Evolutionary conservation across 139 green algal genomes (phyloP).

Genomic region (Picochlorum sp.): DNA sequence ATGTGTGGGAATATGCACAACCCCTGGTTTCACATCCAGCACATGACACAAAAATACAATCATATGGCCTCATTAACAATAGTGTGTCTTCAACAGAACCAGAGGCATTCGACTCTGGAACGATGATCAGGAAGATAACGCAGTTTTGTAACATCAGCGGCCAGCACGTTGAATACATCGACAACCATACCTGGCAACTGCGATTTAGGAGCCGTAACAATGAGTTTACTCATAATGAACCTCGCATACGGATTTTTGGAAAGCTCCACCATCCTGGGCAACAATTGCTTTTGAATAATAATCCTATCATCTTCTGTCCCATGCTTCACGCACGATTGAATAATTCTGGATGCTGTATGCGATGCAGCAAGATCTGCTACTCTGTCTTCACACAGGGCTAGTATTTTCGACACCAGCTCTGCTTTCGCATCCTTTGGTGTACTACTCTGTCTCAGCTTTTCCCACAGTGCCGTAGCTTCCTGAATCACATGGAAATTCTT

Average conservation of each 20-base stretch:
- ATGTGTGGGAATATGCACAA: neutral
- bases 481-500: conserved; percentile 34
- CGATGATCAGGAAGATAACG: conserved; percentile 55
- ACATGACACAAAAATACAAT: neutral
- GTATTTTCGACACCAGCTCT: conserved; percentile 44
- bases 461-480: conserved; percentile 40
- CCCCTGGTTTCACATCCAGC: conserved; percentile 45
- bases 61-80: conserved; percentile 19
- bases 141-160: conserved; percentile 51
- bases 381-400: conserved; percentile 49
- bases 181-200: conserved; percentile 43
- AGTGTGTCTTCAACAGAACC: conserved; percentile 16
- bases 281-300: conserved; percentile 56
- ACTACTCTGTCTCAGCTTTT: conserved; percentile 50
- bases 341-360: conserved; percentile 67
- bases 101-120: too few relatives aligned
- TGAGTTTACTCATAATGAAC: conserved; percentile 74
- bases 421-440: conserved; percentile 28
- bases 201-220: conserved; percentile 49
- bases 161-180: conserved; percentile 4
- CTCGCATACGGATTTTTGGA: conserved; percentile 72
- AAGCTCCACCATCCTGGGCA: conserved; percentile 54
- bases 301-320: conserved; percentile 40
- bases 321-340: conserved; percentile 78
- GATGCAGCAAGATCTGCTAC: conserved; percentile 57